Evolutionary conservation across 495 filamentous ascomycete genomes (phyloP).

Genomic region (Thozetella sp.): DNA sequence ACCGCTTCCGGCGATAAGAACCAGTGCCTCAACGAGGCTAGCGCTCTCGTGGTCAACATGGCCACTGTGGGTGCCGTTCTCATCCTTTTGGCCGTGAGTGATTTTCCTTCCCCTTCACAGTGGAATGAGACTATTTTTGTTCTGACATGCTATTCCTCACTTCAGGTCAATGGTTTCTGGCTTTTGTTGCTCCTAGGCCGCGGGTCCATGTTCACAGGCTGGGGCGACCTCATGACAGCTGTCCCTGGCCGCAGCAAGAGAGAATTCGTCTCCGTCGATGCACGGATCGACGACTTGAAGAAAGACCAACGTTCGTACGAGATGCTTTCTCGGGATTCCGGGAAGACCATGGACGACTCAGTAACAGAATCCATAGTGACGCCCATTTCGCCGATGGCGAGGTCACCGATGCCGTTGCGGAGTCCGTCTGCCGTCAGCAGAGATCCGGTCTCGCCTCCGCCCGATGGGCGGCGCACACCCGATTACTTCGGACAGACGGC

Average conservation of each 20-base stretch:
- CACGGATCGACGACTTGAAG: conserved; percentile 59
- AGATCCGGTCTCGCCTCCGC: conserved; percentile 8
- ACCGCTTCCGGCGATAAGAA: conserved; percentile 60
- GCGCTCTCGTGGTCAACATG: conserved; percentile 65
- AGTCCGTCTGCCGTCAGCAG: conserved; percentile 16
- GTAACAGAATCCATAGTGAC: conserved; percentile 48
- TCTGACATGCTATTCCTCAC: conserved; percentile 5
- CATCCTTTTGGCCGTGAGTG: conserved; percentile 74
- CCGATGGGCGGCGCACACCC: conserved; percentile 41
- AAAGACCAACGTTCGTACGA: conserved; percentile 76
- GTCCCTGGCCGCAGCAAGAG: conserved; percentile 41
- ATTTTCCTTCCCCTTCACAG: not conserved
- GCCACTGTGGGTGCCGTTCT: conserved; percentile 80
- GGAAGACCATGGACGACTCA: conserved; percentile 40
- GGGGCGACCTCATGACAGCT: conserved; percentile 66
- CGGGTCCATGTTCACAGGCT: conserved; percentile 80
- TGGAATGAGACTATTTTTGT: not conserved
- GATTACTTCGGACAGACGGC: conserved; percentile 49
- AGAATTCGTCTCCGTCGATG: conserved; percentile 91
- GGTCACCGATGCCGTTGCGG: conserved; percentile 26
- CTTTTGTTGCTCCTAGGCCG: conserved; percentile 79
- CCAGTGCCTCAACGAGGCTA: conserved; percentile 60
- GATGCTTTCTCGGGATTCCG: conserved; percentile 67
- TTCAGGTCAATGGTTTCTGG: conserved; percentile 81
- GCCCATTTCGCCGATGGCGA: conserved; percentile 39